Conservation (phyloP, 371 early-diverging fungal species). For the Mucor lusitanicus region DNA sequence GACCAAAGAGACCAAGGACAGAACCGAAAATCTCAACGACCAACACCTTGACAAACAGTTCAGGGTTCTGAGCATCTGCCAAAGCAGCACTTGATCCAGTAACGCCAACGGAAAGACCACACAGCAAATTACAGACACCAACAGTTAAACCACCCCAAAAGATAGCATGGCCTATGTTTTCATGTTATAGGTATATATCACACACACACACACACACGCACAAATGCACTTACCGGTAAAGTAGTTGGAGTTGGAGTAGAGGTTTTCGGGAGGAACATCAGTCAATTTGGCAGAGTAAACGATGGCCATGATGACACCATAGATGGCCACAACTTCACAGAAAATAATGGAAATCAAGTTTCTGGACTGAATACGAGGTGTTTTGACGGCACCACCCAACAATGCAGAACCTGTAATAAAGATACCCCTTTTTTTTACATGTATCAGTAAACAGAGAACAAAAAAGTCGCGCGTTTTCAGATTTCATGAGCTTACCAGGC, state of each 20-base stretch:
- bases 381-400: slow-evolving; percentile 90
- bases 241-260: slow-evolving; percentile 60
- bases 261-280: slow-evolving; percentile 46
- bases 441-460: too few species aligned
- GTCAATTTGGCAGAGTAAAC: slow-evolving; percentile 88
- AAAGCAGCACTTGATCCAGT: slow-evolving; percentile 93
- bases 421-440: slow-evolving; percentile 76
- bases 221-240: slow-evolving; percentile 53
- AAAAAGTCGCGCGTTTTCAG: slow-evolving; percentile 5
- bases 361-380: slow-evolving; percentile 94
- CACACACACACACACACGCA: too few species aligned
- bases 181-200: background rate
- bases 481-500: slow-evolving; percentile 74
- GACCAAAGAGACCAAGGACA: slow-evolving; percentile 95
- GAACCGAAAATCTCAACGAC: slow-evolving; percentile 97
- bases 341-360: slow-evolving; percentile 98
- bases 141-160: slow-evolving; percentile 98
- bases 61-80: slow-evolving; percentile 94
- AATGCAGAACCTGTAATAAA: slow-evolving; percentile 90
- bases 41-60: slow-evolving; percentile 94
- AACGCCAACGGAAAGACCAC: slow-evolving; percentile 95
- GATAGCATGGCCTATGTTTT: slow-evolving; percentile 74
- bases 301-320: slow-evolving; percentile 97
- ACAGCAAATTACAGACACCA: slow-evolving; percentile 91
- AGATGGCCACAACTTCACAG: slow-evolving; percentile 98